Evolutionary conservation across 306 rosid species (phyloP).

Genomic region (Abrus precatorius): DNA sequence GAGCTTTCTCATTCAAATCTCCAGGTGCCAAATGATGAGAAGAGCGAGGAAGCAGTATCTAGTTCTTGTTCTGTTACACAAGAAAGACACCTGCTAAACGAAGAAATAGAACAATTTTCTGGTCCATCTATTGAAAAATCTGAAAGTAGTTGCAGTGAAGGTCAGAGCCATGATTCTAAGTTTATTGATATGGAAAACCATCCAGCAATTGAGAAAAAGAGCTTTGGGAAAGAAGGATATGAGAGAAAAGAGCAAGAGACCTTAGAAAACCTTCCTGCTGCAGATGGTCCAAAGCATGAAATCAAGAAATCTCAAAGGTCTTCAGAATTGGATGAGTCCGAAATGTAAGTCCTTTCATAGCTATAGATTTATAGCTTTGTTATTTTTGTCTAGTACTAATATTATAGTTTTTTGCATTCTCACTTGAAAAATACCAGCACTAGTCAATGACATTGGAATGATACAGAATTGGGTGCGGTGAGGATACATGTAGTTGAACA

Average conservation of each 20-base stretch:
- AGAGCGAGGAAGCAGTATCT: constrained; percentile 37
- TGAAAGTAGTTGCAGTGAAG: constrained; percentile 42
- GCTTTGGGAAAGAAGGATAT: constrained; percentile 47
- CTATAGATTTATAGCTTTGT: neutral
- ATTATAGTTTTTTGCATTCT: constrained; percentile 19
- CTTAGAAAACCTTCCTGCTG: constrained; percentile 40
- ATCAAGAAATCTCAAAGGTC: constrained; percentile 49
- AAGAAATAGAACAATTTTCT: constrained; percentile 50
- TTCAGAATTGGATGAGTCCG: constrained; percentile 42
- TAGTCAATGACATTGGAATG: constrained; percentile 24
- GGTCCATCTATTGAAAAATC: constrained; percentile 43
- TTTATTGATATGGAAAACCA: constrained; percentile 43
- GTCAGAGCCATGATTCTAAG: constrained; percentile 44
- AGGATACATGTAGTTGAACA: constrained; percentile 16
- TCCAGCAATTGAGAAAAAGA: constrained; percentile 28
- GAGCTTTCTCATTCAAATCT: constrained; percentile 39
- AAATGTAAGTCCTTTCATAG: constrained; percentile 59
- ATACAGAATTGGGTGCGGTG: constrained; percentile 23
- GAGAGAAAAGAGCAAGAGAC: constrained; percentile 43
- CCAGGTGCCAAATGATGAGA: constrained; percentile 45
- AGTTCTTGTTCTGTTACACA: constrained; percentile 43
- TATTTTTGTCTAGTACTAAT: neutral
- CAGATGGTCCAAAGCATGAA: constrained; percentile 47
- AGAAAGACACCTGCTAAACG: constrained; percentile 42
- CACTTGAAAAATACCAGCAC: constrained; percentile 25